Evolutionary conservation across 441 rosid genomes (phyloP).

Genomic region (Mallotus japonicus): DNA sequence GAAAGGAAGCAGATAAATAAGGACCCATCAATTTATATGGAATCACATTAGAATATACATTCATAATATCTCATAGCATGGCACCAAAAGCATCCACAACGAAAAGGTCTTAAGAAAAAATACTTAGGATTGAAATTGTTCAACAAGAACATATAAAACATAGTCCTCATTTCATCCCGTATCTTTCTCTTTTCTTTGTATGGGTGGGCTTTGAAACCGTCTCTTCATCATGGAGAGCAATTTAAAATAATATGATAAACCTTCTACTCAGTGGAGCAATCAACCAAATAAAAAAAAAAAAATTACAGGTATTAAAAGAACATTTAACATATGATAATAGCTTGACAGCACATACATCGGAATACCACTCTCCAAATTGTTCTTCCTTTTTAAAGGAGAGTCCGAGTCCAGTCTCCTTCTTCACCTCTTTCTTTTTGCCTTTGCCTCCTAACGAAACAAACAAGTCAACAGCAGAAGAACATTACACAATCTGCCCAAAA

Average conservation of each 20-base stretch:
- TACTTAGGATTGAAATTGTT: too few species aligned
- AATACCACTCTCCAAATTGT: constrained; percentile 79
- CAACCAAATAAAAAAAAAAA: background rate
- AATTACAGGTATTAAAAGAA: too few species aligned
- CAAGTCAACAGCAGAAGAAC: background rate
- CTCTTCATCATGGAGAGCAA: background rate
- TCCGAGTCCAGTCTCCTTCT: constrained; percentile 72
- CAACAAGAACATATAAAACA: too few species aligned
- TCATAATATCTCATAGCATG: too few species aligned
- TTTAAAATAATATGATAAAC: too few species aligned
- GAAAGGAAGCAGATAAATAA: background rate
- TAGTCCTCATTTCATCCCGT: too few species aligned
- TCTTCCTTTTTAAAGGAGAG: constrained; percentile 63
- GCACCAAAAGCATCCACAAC: too few species aligned
- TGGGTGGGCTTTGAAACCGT: background rate
- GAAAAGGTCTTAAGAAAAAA: too few species aligned
- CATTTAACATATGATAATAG: background rate
- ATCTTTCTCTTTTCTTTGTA: too few species aligned
- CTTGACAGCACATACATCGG: constrained; percentile 41
- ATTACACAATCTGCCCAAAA: background rate
- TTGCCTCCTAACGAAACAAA: constrained; percentile 35
- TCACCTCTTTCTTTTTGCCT: constrained; percentile 69
- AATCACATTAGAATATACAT: too few species aligned
- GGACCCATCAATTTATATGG: background rate
- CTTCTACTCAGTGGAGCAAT: background rate